These are phyloP conservation scores for Euphrasia arctica DNA, from an alignment of 305 asterid species.

Conservation along the genomic window DNA sequence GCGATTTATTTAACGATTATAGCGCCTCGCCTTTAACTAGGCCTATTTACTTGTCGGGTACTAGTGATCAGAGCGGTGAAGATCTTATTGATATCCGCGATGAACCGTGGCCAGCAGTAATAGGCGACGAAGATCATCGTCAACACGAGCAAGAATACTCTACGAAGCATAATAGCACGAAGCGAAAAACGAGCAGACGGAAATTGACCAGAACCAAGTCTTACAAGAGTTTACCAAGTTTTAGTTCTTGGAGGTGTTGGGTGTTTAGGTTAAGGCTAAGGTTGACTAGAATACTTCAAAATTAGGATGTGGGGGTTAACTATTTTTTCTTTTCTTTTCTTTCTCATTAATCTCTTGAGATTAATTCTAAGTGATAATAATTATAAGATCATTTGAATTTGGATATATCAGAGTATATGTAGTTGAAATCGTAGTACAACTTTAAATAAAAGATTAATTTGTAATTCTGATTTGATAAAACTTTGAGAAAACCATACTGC, in stretches of 20 bases:
- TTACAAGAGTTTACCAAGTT: constrained; percentile 44
- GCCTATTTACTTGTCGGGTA: constrained; percentile 58
- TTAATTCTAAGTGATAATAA: too few relatives aligned
- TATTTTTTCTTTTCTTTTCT: too few relatives aligned
- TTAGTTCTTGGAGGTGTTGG: constrained; percentile 37
- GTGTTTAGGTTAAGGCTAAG: constrained; percentile 31
- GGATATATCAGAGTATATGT: too few relatives aligned
- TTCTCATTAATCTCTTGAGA: neutral
- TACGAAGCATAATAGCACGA: neutral
- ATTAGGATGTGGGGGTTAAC: neutral
- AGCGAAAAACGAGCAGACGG: constrained; percentile 20
- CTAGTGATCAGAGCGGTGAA: constrained; percentile 34
- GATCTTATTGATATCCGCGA: constrained; percentile 23
- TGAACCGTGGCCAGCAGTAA: constrained; percentile 44
- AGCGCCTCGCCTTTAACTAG: constrained; percentile 50
- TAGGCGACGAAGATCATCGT: neutral
- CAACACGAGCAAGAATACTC: constrained; percentile 23
- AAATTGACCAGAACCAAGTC: constrained; percentile 48
- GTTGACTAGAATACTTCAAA: neutral
- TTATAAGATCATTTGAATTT: neutral
- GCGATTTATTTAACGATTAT: constrained; percentile 43
- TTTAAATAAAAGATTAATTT: too few relatives aligned
- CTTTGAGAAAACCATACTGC: too few relatives aligned
- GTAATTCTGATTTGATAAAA: too few relatives aligned
- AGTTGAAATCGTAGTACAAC: neutral